Conservation (phyloP, 495 filamentous ascomycete genomes). For the Penicillium paradoxum region DNA sequence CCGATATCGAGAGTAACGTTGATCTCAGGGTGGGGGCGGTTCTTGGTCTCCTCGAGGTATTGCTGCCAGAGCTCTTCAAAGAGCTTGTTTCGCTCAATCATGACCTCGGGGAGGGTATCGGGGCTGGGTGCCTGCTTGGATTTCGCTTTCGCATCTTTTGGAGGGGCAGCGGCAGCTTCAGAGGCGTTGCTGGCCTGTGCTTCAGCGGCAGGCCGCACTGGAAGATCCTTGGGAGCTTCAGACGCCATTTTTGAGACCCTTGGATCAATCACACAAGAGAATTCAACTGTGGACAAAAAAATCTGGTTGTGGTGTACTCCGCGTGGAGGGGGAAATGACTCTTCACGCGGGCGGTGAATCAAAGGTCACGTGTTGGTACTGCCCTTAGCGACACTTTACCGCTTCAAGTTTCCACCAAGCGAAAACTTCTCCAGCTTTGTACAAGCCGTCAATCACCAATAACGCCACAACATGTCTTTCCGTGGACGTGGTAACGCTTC, state of each 20-base stretch:
- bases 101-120: slow-evolving; percentile 66
- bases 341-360: slow-evolving; percentile 39
- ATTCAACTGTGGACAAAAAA: slow-evolving; percentile 13
- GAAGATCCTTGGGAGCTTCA: slow-evolving; percentile 38
- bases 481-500: slow-evolving; percentile 44
- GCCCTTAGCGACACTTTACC: slow-evolving; percentile 49
- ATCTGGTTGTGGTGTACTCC: background rate
- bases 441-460: slow-evolving; percentile 25
- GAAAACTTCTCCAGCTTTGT: slow-evolving; percentile 44
- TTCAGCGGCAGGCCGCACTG: slow-evolving; percentile 35
- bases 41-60: slow-evolving; percentile 64
- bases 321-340: slow-evolving; percentile 19
- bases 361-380: slow-evolving; percentile 32
- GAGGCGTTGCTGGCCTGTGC: slow-evolving; percentile 18
- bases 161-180: slow-evolving; percentile 29
- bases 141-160: slow-evolving; percentile 21
- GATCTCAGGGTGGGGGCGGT: slow-evolving; percentile 44
- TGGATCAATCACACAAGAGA: slow-evolving; percentile 11
- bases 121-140: slow-evolving; percentile 21
- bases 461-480: slow-evolving; percentile 48
- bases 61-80: slow-evolving; percentile 85
- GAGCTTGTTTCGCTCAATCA: slow-evolving; percentile 74
- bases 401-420: slow-evolving; percentile 45
- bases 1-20: slow-evolving; percentile 48
- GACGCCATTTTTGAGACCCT: slow-evolving; percentile 33